Conservation (phyloP, 73 alveolate genomes). For the Paramecium pentaurelia region DNA sequence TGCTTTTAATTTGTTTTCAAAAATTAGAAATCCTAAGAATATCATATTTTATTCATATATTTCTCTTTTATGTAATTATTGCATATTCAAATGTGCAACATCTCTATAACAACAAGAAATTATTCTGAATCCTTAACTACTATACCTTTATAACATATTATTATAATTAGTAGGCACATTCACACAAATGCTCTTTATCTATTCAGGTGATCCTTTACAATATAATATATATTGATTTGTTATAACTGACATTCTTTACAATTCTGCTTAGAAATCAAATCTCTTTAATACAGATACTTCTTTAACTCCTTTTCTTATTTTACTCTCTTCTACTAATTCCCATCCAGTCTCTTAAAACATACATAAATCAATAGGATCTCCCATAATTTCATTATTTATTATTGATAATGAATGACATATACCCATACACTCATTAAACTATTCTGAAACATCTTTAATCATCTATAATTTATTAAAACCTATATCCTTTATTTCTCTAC, state of each 20-base stretch:
- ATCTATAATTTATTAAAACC: not conserved
- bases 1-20: conserved; percentile 77
- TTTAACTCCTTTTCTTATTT: conserved; percentile 47
- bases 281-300: conserved; percentile 60
- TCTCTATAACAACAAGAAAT: conserved; percentile 75
- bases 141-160: conserved; percentile 63
- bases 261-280: conserved; percentile 83
- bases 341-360: conserved; percentile 94
- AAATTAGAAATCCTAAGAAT: conserved; percentile 77
- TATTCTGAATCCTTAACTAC: conserved; percentile 86
- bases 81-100: not conserved
- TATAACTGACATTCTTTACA: conserved; percentile 91
- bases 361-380: conserved; percentile 96
- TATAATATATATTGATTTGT: conserved; percentile 64
- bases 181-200: conserved; percentile 66
- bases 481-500: not conserved
- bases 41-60: conserved; percentile 62
- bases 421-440: conserved; percentile 59
- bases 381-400: conserved; percentile 83
- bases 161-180: conserved; percentile 77
- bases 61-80: conserved; percentile 50
- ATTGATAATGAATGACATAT: conserved; percentile 89
- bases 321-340: conserved; percentile 71
- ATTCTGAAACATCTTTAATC: not conserved
- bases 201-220: conserved; percentile 90